These are phyloP conservation scores for Phytophthora sojae DNA, from an alignment of 352 stramenopile genomes.

Conservation along the genomic window DNA sequence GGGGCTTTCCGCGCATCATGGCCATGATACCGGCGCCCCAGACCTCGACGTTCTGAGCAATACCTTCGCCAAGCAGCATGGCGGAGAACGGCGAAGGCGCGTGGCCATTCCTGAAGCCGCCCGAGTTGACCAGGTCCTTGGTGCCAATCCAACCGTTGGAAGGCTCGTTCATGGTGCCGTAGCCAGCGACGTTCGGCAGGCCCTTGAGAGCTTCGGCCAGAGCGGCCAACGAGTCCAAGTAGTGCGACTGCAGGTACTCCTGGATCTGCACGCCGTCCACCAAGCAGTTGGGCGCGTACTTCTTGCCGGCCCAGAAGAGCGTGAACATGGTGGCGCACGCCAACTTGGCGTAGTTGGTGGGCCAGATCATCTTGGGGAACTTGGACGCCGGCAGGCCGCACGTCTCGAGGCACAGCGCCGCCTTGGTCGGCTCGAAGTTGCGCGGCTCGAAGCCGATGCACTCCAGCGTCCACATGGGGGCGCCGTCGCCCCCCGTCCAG, in stretches of 20 bases:
- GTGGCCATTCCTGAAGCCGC: constrained; percentile 65
- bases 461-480: constrained; percentile 90
- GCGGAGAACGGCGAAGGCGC: constrained; percentile 72
- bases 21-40: constrained; percentile 71
- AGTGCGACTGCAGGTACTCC: constrained; percentile 88
- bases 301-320: constrained; percentile 84
- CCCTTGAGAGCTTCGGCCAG: constrained; percentile 66
- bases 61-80: constrained; percentile 75
- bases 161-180: constrained; percentile 92
- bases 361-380: constrained; percentile 93
- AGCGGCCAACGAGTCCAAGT: constrained; percentile 71
- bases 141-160: constrained; percentile 74
- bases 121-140: constrained; percentile 46
- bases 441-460: constrained; percentile 75
- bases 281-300: constrained; percentile 67
- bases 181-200: constrained; percentile 85
- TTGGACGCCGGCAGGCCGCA: constrained; percentile 38
- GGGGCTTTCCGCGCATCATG: constrained; percentile 58
- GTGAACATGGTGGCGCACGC: constrained; percentile 92
- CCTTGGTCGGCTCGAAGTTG: constrained; percentile 74
- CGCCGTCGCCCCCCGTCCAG: constrained; percentile 89
- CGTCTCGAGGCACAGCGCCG: constrained; percentile 77
- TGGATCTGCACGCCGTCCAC: constrained; percentile 84
- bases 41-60: constrained; percentile 61
- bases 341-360: constrained; percentile 91